A percentile compares a stretch with the other conserved stretches of the same genome.
phyloP scores from a whole-genome alignment of 768 basidiomycete genomes.

The Macrolepiota dolichaula region DNA sequence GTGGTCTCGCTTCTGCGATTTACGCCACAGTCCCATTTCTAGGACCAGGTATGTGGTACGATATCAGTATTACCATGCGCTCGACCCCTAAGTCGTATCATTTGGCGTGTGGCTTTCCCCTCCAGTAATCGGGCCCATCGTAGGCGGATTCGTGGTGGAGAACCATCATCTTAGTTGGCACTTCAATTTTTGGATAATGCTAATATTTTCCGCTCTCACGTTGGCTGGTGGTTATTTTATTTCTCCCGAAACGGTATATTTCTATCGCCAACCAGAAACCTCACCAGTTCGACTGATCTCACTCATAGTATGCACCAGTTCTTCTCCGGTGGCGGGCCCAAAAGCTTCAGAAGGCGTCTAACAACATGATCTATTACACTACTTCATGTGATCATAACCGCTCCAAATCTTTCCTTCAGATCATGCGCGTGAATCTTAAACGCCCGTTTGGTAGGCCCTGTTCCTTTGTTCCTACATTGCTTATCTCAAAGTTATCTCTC shows the following conservation, averaged over 20 bases:
- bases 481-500: neutral
- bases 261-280: neutral
- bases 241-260: constrained; percentile 53
- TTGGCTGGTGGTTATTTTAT: constrained; percentile 42
- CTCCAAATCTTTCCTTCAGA: constrained; percentile 36
- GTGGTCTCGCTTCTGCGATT: constrained; percentile 55
- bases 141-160: constrained; percentile 58
- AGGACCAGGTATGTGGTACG: constrained; percentile 39
- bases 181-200: constrained; percentile 65
- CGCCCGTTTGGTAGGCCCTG: constrained; percentile 48
- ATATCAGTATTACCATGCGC: neutral
- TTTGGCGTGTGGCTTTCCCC: neutral
- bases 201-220: constrained; percentile 46
- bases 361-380: constrained; percentile 38
- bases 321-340: constrained; percentile 51
- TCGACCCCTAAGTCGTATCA: neutral
- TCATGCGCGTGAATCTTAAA: constrained; percentile 47
- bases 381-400: constrained; percentile 47
- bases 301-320: constrained; percentile 56
- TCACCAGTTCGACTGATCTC: neutral
- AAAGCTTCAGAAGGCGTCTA: constrained; percentile 38
- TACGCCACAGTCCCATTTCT: constrained; percentile 61
- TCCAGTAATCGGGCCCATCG: constrained; percentile 61
- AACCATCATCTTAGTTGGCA: constrained; percentile 52
- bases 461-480: neutral